These are phyloP conservation scores for Mrakia gelida DNA, from an alignment of 768 basidiomycete genomes.

Conservation along the genomic window DNA sequence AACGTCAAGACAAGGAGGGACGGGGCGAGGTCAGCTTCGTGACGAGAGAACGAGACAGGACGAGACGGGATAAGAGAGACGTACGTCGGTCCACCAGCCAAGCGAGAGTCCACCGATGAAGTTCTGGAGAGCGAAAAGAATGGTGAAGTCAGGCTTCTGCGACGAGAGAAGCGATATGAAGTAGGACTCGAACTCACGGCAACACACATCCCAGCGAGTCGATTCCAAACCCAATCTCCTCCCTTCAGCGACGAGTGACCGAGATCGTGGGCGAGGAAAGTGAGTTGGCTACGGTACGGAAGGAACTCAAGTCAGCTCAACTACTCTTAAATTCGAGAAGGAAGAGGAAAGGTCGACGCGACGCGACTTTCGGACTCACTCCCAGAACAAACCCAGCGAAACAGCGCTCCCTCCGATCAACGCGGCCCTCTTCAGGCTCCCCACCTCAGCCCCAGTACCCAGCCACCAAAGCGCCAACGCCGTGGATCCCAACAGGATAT, in stretches of 20 bases:
- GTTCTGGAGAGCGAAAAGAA: constrained; percentile 43
- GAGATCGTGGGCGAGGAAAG: constrained; percentile 78
- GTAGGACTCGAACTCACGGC: constrained; percentile 46
- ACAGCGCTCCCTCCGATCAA: constrained; percentile 56
- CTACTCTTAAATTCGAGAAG: background rate
- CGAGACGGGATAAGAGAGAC: constrained; percentile 43
- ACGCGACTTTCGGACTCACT: constrained; percentile 54
- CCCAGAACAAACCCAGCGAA: constrained; percentile 85
- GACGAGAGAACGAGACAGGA: background rate
- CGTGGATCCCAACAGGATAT: constrained; percentile 57
- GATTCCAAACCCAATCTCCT: constrained; percentile 75
- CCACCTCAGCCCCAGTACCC: background rate
- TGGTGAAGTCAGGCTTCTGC: background rate
- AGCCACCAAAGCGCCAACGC: constrained; percentile 38
- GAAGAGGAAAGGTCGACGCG: no score
- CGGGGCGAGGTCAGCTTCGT: constrained; percentile 5
- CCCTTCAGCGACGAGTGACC: constrained; percentile 77
- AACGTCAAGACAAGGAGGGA: constrained; percentile 12
- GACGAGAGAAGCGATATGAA: background rate
- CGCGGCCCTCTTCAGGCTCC: constrained; percentile 34
- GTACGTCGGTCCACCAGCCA: constrained; percentile 95
- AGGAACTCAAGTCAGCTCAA: background rate
- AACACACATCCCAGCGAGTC: constrained; percentile 66
- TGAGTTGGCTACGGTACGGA: constrained; percentile 8
- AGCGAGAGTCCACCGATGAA: constrained; percentile 89